Conservation (phyloP, 202 grass and related monocot genomes). For the Panicum virgatum region DNA sequence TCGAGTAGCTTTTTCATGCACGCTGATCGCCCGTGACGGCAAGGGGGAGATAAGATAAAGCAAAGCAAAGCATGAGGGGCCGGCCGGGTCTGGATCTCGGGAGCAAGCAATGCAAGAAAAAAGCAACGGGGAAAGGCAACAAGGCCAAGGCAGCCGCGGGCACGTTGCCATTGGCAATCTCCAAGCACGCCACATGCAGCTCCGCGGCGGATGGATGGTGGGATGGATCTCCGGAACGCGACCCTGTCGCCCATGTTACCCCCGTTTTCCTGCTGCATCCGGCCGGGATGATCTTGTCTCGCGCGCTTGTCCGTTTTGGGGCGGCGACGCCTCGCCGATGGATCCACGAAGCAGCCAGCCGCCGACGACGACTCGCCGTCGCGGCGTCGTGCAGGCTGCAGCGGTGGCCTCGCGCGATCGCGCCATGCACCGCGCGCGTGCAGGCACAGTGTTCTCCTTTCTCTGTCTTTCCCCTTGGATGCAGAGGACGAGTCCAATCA, state of each 20-base stretch:
- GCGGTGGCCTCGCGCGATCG: not conserved
- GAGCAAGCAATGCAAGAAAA: not conserved
- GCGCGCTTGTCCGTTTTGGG: not conserved
- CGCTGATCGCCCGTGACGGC: not conserved
- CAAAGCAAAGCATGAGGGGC: too few relatives aligned
- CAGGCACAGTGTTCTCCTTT: not conserved
- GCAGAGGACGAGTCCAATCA: not conserved
- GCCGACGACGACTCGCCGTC: too few relatives aligned
- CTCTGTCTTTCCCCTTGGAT: not conserved
- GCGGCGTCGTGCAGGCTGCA: not conserved
- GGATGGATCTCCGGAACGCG: constrained; percentile 7
- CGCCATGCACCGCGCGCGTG: not conserved
- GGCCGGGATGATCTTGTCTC: not conserved
- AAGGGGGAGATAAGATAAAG: not conserved
- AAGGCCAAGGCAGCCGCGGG: not conserved
- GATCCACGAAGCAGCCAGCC: not conserved
- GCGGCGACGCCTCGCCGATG: not conserved
- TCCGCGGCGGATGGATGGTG: not conserved
- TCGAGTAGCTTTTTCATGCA: not conserved
- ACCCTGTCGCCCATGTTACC: constrained; percentile 38
- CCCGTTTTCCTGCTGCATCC: not conserved
- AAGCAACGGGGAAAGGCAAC: not conserved
- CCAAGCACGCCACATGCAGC: constrained; percentile 3
- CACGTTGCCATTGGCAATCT: not conserved
- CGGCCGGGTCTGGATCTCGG: constrained; percentile 9